These are phyloP conservation scores for Chrysanthemum makinoi DNA, from an alignment of 129 eudicot genomes.

Conservation along the genomic window DNA sequence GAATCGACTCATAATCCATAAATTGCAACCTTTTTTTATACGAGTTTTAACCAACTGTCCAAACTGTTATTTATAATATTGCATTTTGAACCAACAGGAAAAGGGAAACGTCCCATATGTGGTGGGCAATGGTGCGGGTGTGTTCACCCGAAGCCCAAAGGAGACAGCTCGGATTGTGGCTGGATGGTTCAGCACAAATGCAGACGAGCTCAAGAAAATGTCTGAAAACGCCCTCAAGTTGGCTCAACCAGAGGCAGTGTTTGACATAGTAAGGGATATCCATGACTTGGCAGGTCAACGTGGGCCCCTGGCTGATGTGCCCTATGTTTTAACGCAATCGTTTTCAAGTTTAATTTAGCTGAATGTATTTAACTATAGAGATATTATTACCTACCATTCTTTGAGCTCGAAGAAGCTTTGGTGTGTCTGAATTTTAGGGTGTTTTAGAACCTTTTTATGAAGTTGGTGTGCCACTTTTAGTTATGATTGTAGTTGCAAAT, in stretches of 20 bases:
- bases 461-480: slow-evolving; percentile 16
- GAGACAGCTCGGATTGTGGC: slow-evolving; percentile 78
- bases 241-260: slow-evolving; percentile 91
- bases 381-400: slow-evolving; percentile 26
- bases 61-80: background rate
- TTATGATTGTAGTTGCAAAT: slow-evolving; percentile 19
- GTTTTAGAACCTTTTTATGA: slow-evolving; percentile 21
- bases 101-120: slow-evolving; percentile 94
- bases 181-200: slow-evolving; percentile 87
- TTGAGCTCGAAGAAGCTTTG: slow-evolving; percentile 28
- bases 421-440: slow-evolving; percentile 21
- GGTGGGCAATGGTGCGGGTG: slow-evolving; percentile 92
- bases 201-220: slow-evolving; percentile 65
- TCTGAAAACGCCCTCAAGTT: slow-evolving; percentile 81
- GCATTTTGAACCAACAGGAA: slow-evolving; percentile 44
- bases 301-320: slow-evolving; percentile 61
- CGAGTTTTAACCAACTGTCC: background rate
- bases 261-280: slow-evolving; percentile 91
- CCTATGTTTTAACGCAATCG: slow-evolving; percentile 68
- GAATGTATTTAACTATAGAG: slow-evolving; percentile 20
- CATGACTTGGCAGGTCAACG: slow-evolving; percentile 80
- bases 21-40: background rate
- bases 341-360: slow-evolving; percentile 60
- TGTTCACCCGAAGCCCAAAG: slow-evolving; percentile 74
- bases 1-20: background rate